Evolutionary conservation across 2,329 filamentous ascomycete genomes (phyloP).

Genomic region (Aspergillus ustus): DNA sequence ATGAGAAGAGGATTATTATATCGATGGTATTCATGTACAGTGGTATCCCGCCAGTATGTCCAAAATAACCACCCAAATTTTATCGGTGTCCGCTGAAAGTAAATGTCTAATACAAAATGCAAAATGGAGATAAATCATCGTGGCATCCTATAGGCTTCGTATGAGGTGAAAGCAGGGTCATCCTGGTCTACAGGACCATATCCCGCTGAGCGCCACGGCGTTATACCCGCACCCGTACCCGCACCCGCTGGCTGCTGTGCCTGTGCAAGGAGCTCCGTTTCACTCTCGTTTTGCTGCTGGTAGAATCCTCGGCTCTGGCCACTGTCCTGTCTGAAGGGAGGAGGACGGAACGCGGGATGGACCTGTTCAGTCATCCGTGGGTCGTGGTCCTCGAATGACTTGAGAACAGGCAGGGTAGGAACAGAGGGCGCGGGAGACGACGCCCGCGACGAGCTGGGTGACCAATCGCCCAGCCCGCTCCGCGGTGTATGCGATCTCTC

Average conservation of each 20-base stretch:
- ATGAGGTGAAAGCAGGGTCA: constrained; percentile 37
- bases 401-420: constrained; percentile 33
- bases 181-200: constrained; percentile 46
- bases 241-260: constrained; percentile 37
- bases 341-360: constrained; percentile 44
- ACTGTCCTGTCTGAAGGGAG: constrained; percentile 33
- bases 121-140: constrained; percentile 20
- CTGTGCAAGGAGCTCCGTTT: constrained; percentile 42
- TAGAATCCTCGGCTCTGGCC: constrained; percentile 35
- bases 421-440: constrained; percentile 47
- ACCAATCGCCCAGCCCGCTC: constrained; percentile 43
- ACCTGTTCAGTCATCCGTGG: constrained; percentile 29
- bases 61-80: constrained; percentile 7
- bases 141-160: constrained; percentile 38
- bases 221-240: constrained; percentile 26
- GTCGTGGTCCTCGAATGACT: constrained; percentile 33
- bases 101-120: constrained; percentile 11
- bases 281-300: constrained; percentile 44
- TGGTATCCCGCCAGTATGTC: constrained; percentile 12
- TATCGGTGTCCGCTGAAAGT: not conserved
- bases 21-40: constrained; percentile 9
- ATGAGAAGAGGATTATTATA: constrained; percentile 36
- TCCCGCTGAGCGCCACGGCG: constrained; percentile 42
- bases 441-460: constrained; percentile 45
- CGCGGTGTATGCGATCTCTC: constrained; percentile 51